Evolutionary conservation across 75 land plant genomes (phyloP).

Genomic region (Picea sitchensis): DNA sequence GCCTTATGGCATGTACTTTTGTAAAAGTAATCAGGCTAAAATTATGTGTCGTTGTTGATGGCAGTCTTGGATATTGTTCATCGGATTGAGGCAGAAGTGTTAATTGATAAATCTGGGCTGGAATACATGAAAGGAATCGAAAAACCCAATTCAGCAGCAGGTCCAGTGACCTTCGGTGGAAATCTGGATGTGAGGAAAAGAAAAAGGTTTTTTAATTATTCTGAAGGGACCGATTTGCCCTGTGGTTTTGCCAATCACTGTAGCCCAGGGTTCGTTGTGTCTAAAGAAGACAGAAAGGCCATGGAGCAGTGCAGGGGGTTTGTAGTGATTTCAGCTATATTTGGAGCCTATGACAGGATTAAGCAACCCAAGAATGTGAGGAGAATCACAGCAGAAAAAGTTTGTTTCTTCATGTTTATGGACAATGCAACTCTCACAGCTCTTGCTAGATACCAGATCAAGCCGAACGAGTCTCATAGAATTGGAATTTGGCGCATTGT

Average conservation of each 20-base stretch:
- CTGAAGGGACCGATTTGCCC: not conserved
- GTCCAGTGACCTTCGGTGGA: not conserved
- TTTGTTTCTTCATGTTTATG: slow-evolving; percentile 72
- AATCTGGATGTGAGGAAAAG: not conserved
- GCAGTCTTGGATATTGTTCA: not conserved
- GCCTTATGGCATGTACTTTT: not conserved
- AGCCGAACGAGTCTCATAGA: slow-evolving; percentile 11
- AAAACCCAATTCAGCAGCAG: not conserved
- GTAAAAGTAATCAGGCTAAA: not conserved
- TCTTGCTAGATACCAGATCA: slow-evolving; percentile 28
- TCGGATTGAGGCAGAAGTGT: not conserved
- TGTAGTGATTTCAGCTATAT: slow-evolving; percentile 64
- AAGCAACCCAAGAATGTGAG: slow-evolving; percentile 60
- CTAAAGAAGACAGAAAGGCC: slow-evolving; percentile 29
- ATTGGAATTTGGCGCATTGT: slow-evolving; percentile 60
- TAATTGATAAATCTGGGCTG: not conserved
- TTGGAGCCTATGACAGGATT: slow-evolving; percentile 60
- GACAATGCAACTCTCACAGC: slow-evolving; percentile 37
- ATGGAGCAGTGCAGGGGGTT: slow-evolving; percentile 55
- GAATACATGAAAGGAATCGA: not conserved
- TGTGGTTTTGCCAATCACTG: not conserved
- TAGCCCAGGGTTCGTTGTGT: not conserved
- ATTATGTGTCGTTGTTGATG: not conserved
- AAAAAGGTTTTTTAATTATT: not conserved
- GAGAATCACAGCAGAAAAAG: slow-evolving; percentile 23